Conservation (phyloP, 495 filamentous ascomycete genomes). For the Penicillium bialowiezense region DNA sequence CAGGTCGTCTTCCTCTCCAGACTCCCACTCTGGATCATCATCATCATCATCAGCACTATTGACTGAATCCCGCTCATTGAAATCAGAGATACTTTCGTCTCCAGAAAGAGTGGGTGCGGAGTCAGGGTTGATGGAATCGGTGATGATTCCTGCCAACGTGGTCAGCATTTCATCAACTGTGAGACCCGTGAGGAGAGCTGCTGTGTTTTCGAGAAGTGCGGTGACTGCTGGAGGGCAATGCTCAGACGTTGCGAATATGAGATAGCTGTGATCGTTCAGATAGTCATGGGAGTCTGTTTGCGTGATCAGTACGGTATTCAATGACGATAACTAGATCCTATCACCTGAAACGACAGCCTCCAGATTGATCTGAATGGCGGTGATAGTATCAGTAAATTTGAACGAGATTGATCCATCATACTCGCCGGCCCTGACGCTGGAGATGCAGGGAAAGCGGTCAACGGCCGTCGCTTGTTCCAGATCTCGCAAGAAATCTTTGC, state of each 20-base stretch:
- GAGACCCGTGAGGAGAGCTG: slow-evolving; percentile 17
- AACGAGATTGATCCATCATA: slow-evolving; percentile 64
- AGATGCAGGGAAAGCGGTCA: slow-evolving; percentile 35
- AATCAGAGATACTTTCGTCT: background rate
- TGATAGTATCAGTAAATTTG: slow-evolving; percentile 38
- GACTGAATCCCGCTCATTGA: slow-evolving; percentile 7
- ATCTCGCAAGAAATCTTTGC: slow-evolving; percentile 52
- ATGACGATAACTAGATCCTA: slow-evolving; percentile 11
- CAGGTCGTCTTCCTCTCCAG: slow-evolving; percentile 33
- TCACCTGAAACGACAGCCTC: slow-evolving; percentile 53
- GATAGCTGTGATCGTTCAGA: slow-evolving; percentile 57
- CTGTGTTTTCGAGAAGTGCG: slow-evolving; percentile 41
- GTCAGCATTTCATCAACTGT: slow-evolving; percentile 33
- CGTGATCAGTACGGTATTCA: slow-evolving; percentile 5
- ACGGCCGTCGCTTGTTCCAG: slow-evolving; percentile 38
- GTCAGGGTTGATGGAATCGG: slow-evolving; percentile 21
- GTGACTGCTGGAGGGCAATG: slow-evolving; percentile 45
- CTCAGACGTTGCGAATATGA: slow-evolving; percentile 56
- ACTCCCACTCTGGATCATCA: slow-evolving; percentile 30
- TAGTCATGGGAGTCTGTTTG: slow-evolving; percentile 60
- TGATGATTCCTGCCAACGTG: slow-evolving; percentile 37
- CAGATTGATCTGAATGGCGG: slow-evolving; percentile 1
- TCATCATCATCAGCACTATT: slow-evolving; percentile 18
- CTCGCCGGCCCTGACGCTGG: slow-evolving; percentile 51
- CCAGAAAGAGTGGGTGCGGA: slow-evolving; percentile 6